A percentile compares a stretch with the other conserved stretches of the same genome.
Conservation (phyloP, 202 grass and related monocot species). For the Dendrocalamus latiflorus region DNA sequence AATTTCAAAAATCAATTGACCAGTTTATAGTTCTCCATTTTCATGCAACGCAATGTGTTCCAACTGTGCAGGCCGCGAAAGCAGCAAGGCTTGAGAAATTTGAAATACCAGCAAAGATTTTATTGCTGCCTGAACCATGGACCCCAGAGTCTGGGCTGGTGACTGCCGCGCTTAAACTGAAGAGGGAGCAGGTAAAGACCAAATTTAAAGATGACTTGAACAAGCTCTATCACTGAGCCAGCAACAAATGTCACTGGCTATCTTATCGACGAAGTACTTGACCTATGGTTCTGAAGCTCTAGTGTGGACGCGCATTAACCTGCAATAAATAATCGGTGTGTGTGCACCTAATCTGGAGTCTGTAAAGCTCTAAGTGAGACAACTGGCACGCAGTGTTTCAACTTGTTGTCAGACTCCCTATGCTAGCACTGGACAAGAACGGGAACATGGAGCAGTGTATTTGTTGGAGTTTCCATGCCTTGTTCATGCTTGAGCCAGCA, state of each 20-base stretch:
- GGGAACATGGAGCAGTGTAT: neutral
- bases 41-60: neutral
- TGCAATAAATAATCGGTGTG: constrained; percentile 2
- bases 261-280: neutral
- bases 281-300: neutral
- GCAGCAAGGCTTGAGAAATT: constrained; percentile 57
- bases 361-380: neutral
- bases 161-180: constrained; percentile 66
- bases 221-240: constrained; percentile 39
- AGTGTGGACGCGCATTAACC: neutral
- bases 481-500: neutral
- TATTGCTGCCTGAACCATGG: constrained; percentile 63
- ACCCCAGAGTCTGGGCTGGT: constrained; percentile 76
- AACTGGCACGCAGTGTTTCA: neutral
- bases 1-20: neutral
- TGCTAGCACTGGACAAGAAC: neutral
- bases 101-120: constrained; percentile 55
- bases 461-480: neutral
- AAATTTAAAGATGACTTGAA: constrained; percentile 61
- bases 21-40: neutral
- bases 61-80: constrained; percentile 45
- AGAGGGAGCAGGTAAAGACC: constrained; percentile 61
- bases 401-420: neutral
- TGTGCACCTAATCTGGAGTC: neutral
- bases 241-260: neutral